Base-by-base conservation (phyloP, 192 early-diverging fungal genomes). In the Coemansia sp. region DNA sequence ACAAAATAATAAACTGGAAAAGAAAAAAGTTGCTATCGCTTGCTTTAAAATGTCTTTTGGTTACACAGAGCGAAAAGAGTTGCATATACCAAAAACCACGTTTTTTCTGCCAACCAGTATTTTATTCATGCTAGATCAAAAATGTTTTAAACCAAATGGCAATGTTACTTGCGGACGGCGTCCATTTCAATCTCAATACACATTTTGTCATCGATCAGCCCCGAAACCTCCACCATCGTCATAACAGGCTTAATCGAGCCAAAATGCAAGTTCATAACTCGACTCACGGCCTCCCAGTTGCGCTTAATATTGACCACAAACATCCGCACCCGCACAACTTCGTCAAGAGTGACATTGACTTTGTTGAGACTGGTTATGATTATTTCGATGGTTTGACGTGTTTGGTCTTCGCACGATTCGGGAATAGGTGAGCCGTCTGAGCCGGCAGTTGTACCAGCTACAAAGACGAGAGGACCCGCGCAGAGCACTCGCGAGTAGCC, bases 181-280 rank as follows among this genome's bases (percentile, higher is more conserved):
- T 79, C 72, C 52, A 79, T 63, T 32, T 83, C 76, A 39, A 83
- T 72, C 68, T 83, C 81, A 22, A 83, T 69, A 15, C 63, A 49
- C 69, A 83, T 74, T 47, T 53, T 29, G 9, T 60, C 41, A 25
- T 83, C 72, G 29, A 83, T 75, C 15, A 83, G 63, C 12, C 45
- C 65, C 4, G 49, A 49, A 2, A 83, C 72, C 48, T 78, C 57
- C 4, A 83, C 72, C 72, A 75, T 75, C 12, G 81, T 79, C 47
- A 76, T 73, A 4, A 63, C 81, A 2, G 81, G 81, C 25, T 48
- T 41, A 9, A 55, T 62, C 1, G n/a, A 19, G 0, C 25, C 32
- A 56, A 83, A 79, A 32, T 60, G 63, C 48, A 54, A 50, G 59
- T 58, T 63, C 41, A 79, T 73, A 2, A 73, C 75, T 11, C 62